Conservation (phyloP, 169 alveolate species). For the Cystoisospora suis region DNA sequence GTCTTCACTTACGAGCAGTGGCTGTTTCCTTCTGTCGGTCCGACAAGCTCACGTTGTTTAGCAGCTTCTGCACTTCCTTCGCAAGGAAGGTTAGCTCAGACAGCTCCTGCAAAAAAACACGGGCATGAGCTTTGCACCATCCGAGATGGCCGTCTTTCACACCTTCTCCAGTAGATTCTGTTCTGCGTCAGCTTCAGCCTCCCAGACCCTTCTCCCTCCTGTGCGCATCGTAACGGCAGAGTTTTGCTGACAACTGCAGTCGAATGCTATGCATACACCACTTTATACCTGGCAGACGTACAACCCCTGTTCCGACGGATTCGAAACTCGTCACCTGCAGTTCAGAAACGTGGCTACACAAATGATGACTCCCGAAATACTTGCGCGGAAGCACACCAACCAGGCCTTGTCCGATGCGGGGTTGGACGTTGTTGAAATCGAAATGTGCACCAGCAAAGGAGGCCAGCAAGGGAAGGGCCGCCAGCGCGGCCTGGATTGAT, state of each 20-base stretch:
- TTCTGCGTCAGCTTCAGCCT: background rate
- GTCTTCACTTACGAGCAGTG: background rate
- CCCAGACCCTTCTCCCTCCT: constrained; percentile 2
- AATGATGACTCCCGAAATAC: no score
- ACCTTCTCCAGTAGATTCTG: constrained; percentile 9
- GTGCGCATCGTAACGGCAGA: no score
- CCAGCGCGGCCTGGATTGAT: background rate
- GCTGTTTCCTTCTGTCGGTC: background rate
- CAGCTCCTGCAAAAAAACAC: background rate
- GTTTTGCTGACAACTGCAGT: no score
- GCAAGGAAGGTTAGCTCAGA: background rate
- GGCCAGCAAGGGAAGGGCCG: background rate
- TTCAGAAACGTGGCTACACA: no score
- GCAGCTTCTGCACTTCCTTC: background rate
- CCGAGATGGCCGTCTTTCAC: no score
- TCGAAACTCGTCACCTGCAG: no score
- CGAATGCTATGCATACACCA: no score
- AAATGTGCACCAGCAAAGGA: background rate
- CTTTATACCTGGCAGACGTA: background rate
- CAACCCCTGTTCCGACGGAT: no score
- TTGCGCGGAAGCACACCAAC: background rate
- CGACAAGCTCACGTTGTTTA: background rate
- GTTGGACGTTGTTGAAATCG: background rate
- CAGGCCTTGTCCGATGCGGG: background rate
- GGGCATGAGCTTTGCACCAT: no score